Conservation (phyloP, 176 grass and related monocot species). For the Juncus effusus region DNA sequence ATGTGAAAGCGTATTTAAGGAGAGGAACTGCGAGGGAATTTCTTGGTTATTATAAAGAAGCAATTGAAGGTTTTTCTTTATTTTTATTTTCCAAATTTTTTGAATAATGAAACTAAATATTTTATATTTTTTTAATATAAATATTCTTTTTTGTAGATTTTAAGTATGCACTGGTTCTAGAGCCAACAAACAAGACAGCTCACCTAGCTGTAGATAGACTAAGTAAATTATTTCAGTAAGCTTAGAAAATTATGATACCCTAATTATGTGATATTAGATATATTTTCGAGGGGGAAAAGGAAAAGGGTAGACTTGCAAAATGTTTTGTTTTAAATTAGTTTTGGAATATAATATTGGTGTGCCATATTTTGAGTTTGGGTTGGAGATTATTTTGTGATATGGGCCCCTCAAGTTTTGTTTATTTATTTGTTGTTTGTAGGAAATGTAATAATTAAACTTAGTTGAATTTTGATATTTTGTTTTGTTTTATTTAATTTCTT, state of each 20-base stretch:
- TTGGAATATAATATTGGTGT: not conserved
- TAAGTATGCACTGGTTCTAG: slow-evolving; percentile 82
- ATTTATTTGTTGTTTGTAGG: slow-evolving; percentile 9
- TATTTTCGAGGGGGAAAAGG: slow-evolving; percentile 1
- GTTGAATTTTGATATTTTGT: slow-evolving; percentile 14
- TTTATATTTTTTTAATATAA: not conserved
- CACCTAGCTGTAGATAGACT: slow-evolving; percentile 58
- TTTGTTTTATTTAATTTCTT: not conserved
- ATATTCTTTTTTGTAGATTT: slow-evolving; percentile 64
- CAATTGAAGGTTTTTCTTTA: slow-evolving; percentile 69
- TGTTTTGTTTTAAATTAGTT: slow-evolving; percentile 7
- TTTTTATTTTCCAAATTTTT: not conserved
- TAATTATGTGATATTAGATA: not conserved
- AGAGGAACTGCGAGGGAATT: slow-evolving; percentile 94
- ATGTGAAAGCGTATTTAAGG: slow-evolving; percentile 91
- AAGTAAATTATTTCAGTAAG: slow-evolving; percentile 85
- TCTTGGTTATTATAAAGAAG: slow-evolving; percentile 86
- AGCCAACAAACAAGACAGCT: slow-evolving; percentile 93
- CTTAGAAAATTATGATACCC: not conserved
- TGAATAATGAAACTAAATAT: not conserved
- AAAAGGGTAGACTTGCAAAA: not conserved
- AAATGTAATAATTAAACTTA: slow-evolving; percentile 12
- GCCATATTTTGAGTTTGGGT: not conserved
- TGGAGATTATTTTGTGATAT: slow-evolving; percentile 3
- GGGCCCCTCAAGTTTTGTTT: slow-evolving; percentile 11